A percentile compares a stretch with the other conserved stretches of the same genome.
These are phyloP conservation scores for Xylaria grammica DNA, from an alignment of 495 filamentous ascomycete genomes.

Conservation along the genomic window DNA sequence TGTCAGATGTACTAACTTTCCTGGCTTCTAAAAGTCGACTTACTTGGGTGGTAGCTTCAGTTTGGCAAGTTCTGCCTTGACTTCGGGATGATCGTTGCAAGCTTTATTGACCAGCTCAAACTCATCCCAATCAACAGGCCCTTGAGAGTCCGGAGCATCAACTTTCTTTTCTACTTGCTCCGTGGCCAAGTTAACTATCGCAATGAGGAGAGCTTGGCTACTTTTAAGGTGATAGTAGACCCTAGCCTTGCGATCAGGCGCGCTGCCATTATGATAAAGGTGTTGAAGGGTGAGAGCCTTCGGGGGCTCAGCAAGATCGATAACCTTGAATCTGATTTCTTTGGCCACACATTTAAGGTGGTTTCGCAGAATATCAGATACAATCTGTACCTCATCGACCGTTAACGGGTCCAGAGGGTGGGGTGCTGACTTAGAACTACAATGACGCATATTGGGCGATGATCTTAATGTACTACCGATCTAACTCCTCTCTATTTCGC, in stretches of 20 bases:
- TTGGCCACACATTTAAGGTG: background rate
- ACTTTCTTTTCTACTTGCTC: background rate
- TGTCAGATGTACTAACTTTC: background rate
- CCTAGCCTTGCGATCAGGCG: background rate
- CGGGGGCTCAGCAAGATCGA: background rate
- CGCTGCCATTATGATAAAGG: background rate
- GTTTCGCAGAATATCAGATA: background rate
- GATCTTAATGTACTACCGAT: background rate
- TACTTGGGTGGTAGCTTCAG: background rate
- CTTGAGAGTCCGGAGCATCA: background rate
- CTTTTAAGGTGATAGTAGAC: conserved; percentile 1
- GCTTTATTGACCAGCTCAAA: background rate
- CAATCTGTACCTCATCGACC: background rate
- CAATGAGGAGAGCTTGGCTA: background rate
- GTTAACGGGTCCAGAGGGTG: conserved; percentile 1
- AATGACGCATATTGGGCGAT: background rate
- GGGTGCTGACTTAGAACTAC: background rate
- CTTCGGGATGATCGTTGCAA: background rate
- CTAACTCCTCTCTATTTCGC: background rate
- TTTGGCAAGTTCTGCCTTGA: background rate
- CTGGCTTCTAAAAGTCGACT: background rate
- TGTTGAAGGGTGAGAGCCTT: background rate
- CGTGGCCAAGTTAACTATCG: background rate
- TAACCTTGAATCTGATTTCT: background rate
- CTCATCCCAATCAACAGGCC: conserved; percentile 3